phyloP scores from a whole-genome alignment of 2,329 filamentous ascomycete species.

The Aspergillus ustus region DNA sequence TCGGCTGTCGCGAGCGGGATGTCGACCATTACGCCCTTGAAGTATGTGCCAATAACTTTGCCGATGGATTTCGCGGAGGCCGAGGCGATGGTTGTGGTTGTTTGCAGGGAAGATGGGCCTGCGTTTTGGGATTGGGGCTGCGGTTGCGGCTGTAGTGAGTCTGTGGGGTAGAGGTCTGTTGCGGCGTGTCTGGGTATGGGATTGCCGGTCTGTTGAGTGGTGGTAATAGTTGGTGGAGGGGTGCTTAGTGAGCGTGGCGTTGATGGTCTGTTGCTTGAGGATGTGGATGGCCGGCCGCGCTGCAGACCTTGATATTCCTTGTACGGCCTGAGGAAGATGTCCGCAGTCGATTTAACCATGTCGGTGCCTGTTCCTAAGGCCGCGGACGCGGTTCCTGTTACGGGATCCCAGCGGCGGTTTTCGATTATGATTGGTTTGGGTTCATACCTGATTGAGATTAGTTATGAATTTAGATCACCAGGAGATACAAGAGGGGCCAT shows the following conservation, averaged over 20 bases:
- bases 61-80: conserved; percentile 30
- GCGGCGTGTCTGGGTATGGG: not conserved
- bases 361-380: conserved; percentile 30
- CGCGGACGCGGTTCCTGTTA: conserved; percentile 35
- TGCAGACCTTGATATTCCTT: conserved; percentile 26
- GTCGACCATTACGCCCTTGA: conserved; percentile 42
- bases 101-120: not conserved
- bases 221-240: not conserved
- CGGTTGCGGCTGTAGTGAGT: no score
- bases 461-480: not conserved
- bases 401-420: conserved; percentile 41
- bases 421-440: conserved; percentile 38
- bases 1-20: conserved; percentile 43
- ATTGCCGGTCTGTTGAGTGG: not conserved
- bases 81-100: conserved; percentile 17
- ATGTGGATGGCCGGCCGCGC: not conserved
- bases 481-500: not conserved
- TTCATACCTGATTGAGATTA: conserved; percentile 26
- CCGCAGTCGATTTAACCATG: conserved; percentile 30
- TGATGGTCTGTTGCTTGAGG: not conserved
- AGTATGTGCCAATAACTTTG: conserved; percentile 30
- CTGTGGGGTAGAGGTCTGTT: not conserved
- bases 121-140: not conserved
- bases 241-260: not conserved
- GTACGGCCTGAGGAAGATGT: conserved; percentile 36